Evolutionary conservation across 768 basidiomycete species (phyloP), one percentile per base, ranked within the genome.

Genomic region (Favolaschia claudopus): DNA sequence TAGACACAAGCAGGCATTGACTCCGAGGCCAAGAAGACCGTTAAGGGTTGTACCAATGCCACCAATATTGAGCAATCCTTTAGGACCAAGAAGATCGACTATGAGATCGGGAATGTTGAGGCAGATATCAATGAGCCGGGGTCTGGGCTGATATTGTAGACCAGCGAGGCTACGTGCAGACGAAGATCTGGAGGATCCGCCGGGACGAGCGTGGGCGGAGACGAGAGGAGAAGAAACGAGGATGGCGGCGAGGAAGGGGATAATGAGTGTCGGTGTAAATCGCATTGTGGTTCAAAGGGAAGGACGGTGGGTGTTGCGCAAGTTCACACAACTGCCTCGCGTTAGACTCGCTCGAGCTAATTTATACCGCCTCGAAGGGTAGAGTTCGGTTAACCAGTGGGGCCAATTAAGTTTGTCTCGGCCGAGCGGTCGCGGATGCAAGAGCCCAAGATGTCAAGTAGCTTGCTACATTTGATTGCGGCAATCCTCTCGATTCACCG

Each of bases 231-330:
- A n/a, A n/a, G n/a, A n/a, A 49, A 55, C 5, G 24, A 55, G 40
- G n/a, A 24, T 13, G 32, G 20, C 28, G 12, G 27, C 45, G 45
- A 60, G 52, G 46, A 48, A 50, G 3, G 48, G 46, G 24, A 61
- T 22, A 61, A 61, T 3, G 60, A 61, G 48, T 12, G 60, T 61
- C 48, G 54, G 43, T 12, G 49, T 49, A 55, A 61, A 17, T 29
- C 40, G 60, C 60, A 61, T 61, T 45, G 53, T 47, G 22, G 58
- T 19, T 36, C 34, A 10, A 9, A 19, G 13, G 36, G 37, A 43
- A 42, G 27, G 59, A 48, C 47, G 58, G 46, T 59, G 58, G 52
- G 27, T 10, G 59, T 55, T 55, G 47, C 47, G 59, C 22, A 60
- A 50, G 53, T 50, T 46, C 38, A 36, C 57, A 58, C 46, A 55